A percentile compares a stretch with the other conserved stretches of the same genome.
These are phyloP conservation scores for Phytophthora litchii DNA, from an alignment of 352 stramenopile genomes.

Conservation along the genomic window DNA sequence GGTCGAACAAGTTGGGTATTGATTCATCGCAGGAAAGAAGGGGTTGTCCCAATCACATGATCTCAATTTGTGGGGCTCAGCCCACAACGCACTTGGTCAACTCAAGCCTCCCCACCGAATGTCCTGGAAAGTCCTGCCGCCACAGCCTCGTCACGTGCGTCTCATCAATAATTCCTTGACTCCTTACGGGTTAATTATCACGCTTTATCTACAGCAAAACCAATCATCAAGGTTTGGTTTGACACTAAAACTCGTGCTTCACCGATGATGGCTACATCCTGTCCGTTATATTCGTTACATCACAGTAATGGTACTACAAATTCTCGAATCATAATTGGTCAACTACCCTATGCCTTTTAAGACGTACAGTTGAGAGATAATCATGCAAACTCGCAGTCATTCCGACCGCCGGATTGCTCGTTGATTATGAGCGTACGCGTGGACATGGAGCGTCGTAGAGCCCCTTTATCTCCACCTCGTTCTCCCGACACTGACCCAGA, in stretches of 20 bases:
- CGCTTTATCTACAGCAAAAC: no score
- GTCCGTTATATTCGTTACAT: no score
- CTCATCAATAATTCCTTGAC: neutral
- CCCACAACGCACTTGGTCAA: no score
- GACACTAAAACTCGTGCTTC: no score
- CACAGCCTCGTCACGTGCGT: neutral
- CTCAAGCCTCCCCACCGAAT: neutral
- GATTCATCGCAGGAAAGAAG: slow-evolving; percentile 7
- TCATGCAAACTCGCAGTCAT: slow-evolving; percentile 5
- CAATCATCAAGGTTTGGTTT: no score
- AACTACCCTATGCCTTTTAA: neutral
- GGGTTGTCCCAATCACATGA: slow-evolving; percentile 16
- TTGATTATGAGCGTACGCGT: slow-evolving; percentile 33
- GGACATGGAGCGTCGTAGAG: slow-evolving; percentile 38
- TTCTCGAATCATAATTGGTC: no score
- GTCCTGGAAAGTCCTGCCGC: neutral
- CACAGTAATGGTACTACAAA: no score
- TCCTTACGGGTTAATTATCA: no score
- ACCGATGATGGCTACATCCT: no score
- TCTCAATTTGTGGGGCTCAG: slow-evolving; percentile 7
- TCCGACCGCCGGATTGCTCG: slow-evolving; percentile 12
- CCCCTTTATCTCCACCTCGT: slow-evolving; percentile 11
- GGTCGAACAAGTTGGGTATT: neutral
- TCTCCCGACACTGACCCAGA: slow-evolving; percentile 27
- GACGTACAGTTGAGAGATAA: neutral